These are phyloP conservation scores for Silene latifolia DNA, from an alignment of 148 eudicot species.

Conservation along the genomic window DNA sequence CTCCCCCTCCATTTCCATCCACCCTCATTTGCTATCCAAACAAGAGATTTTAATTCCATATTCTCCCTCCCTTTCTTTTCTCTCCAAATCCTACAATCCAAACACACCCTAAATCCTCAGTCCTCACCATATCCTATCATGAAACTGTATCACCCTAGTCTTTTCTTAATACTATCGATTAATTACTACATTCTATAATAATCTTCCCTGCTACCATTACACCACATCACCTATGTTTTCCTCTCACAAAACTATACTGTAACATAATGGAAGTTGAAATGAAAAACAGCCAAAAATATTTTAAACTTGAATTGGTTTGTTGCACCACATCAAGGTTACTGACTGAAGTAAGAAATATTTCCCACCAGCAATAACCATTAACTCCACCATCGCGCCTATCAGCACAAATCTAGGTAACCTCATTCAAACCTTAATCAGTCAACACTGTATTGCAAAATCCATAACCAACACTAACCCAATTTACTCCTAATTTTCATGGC, in stretches of 20 bases:
- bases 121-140: too few species aligned
- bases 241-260: neutral
- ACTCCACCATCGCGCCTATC: neutral
- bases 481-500: neutral
- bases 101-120: neutral
- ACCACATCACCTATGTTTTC: too few species aligned
- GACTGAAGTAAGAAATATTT: neutral
- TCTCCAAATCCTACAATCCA: too few species aligned
- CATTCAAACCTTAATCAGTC: neutral
- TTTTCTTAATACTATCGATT: neutral
- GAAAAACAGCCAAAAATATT: too few species aligned
- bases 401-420: neutral
- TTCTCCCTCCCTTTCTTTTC: too few species aligned
- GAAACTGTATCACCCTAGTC: neutral
- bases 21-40: too few species aligned
- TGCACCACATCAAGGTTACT: neutral
- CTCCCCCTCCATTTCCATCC: too few species aligned
- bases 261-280: too few species aligned
- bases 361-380: neutral
- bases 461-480: too few species aligned
- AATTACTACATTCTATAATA: neutral
- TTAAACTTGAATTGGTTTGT: too few species aligned
- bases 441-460: neutral
- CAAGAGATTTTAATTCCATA: too few species aligned
- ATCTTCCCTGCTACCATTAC: too few species aligned